Base-by-base conservation (phyloP, 78 protist genomes). In the Creolimax fragrantissima region DNA sequence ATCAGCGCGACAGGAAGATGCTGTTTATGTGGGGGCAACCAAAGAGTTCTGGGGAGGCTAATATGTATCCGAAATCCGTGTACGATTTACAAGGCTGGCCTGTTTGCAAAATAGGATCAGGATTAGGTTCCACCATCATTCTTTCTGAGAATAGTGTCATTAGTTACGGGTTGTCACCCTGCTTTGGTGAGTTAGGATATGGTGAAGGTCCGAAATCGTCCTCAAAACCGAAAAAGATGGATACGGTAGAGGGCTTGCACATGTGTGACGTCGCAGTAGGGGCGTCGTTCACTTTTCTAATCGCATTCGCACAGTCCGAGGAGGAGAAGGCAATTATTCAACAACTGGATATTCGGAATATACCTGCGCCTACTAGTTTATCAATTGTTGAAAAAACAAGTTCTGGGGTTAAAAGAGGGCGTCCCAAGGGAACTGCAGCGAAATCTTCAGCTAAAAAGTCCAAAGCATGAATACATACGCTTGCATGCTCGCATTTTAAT, bases 81-180 rank as follows among this genome's bases (percentile, higher is more conserved):
- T 83, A 83, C 86, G 86, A 83, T 24, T 24, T 83, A 24, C 86
- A 83, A 24, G 86, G 86, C 5, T 83, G 86, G 86, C 42, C 86
- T 5, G 35, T 83, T 0, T 5, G 86, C 44, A 5, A 36, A 32
- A 6, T 83, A 41, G 86, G 42, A 36, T 5, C 6, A 24, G 86
- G 86, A 6, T 5, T 35, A 41, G 7, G 42, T 41, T 35, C 42
- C 7, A 24, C 35, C 5, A 32, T 83, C 44, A 24, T 83, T 6
- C 44, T 41, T 5, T 6, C 86, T 5, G 86, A 83, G 7, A 6
- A 11, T 6, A 17, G 41, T 17, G 86, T 24, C 41, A 24, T 83
- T 32, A 5, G 44, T 5, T 83, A 24, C 42, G 86, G 86, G 5
- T 6, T 6, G 35, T 36, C 86, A 6, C 7, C 86, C 5, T 6